Evolutionary conservation across 108 stramenopile species (phyloP).

Genomic region (Skeletonema potamos): DNA sequence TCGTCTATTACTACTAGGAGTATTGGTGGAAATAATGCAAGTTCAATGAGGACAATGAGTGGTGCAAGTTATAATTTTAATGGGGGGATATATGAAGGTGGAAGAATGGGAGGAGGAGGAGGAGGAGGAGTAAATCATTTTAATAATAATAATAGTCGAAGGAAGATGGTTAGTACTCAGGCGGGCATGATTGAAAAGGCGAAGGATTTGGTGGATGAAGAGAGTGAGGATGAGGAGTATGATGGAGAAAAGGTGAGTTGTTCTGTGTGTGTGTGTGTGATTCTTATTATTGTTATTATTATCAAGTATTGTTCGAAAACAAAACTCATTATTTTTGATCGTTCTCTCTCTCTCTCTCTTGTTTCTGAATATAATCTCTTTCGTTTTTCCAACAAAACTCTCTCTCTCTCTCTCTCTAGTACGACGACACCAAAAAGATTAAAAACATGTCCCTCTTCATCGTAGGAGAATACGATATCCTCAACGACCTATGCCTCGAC

Average conservation of each 20-base stretch:
- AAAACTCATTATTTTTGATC: neutral
- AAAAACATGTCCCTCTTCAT: constrained; percentile 71
- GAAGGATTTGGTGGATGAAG: constrained; percentile 81
- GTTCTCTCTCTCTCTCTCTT: neutral
- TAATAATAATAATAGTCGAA: too few species aligned
- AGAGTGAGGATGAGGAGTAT: constrained; percentile 18
- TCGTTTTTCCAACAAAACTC: neutral
- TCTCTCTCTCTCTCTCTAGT: neutral
- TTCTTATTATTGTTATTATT: too few species aligned
- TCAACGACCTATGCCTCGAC: constrained; percentile 84
- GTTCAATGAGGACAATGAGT: too few species aligned
- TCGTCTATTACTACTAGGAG: neutral
- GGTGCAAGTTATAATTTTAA: neutral
- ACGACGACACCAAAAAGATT: constrained; percentile 60
- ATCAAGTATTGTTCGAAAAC: too few species aligned
- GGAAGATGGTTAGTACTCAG: constrained; percentile 71
- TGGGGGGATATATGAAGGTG: constrained; percentile 25
- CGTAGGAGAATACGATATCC: constrained; percentile 84
- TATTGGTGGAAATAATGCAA: neutral
- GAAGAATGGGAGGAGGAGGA: constrained; percentile 40
- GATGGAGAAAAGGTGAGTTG: constrained; percentile 16
- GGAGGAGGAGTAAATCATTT: too few species aligned
- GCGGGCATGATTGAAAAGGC: constrained; percentile 87
- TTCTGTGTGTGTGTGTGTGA: neutral
- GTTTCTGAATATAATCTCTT: neutral